Conservation (phyloP, 768 basidiomycete species). For the Hygrophoropsis aurantiaca region DNA sequence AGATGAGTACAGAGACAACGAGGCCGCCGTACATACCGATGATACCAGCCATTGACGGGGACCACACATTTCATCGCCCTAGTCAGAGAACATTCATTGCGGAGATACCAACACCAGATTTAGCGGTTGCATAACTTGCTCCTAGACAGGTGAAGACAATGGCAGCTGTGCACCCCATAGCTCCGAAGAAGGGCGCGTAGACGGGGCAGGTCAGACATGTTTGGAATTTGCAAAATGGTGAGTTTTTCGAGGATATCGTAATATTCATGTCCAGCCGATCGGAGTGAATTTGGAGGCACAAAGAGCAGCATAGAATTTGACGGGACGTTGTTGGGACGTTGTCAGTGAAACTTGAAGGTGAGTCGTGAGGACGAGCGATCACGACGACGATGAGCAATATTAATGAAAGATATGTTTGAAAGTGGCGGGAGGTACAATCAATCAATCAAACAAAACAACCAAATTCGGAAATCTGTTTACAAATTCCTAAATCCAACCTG, state of each 20-base stretch:
- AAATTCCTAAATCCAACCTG: too few relatives aligned
- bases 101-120: conserved; percentile 96
- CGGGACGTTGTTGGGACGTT: too few relatives aligned
- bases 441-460: too few relatives aligned
- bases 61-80: conserved; percentile 98
- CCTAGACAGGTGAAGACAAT: conserved; percentile 99
- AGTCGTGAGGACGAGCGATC: too few relatives aligned
- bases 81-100: conserved; percentile 98
- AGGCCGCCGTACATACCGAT: conserved; percentile 97
- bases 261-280: background rate
- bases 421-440: too few relatives aligned
- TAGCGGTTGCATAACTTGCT: conserved; percentile 97
- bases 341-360: too few relatives aligned
- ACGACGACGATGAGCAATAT: too few relatives aligned
- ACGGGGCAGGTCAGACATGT: conserved; percentile 88
- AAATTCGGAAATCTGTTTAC: too few relatives aligned
- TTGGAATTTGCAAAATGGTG: too few relatives aligned
- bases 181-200: conserved; percentile 98
- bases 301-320: background rate
- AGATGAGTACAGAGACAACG: conserved; percentile 98
- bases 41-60: conserved; percentile 99
- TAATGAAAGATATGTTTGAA: too few relatives aligned
- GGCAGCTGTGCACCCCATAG: conserved; percentile 95
- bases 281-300: background rate
- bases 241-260: conserved; percentile 6